Base-by-base conservation (phyloP, 306 rosid species). In the Vigna reflexopilosa region DNA sequence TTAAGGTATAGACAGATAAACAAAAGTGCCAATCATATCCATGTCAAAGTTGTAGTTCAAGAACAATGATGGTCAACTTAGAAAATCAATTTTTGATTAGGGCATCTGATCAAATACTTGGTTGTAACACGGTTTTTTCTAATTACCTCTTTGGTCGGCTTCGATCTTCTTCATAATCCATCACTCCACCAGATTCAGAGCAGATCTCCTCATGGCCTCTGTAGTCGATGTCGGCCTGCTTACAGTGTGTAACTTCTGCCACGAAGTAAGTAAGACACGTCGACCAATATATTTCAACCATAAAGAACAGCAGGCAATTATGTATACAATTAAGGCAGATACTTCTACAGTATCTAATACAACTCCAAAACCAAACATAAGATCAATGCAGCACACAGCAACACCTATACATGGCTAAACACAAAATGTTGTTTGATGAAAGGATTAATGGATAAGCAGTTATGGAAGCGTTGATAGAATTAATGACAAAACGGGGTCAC, bases 181-280 rank as follows among this genome's bases (percentile, higher is more conserved):
- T 96, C 88, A 96, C 99, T 93, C 97, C 98, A 91, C 99, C 96
- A 91, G 93, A 88, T 90, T 96, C 99, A 81, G 98, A 88, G 96
- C 86, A 86, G 93, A 86, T 86, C 99, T 93, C 99, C 90, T 93
- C 97, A 79, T 91, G 96, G 85, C 98, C 96, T 90, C 98, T 86
- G 93, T 85, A 88, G 91, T 91, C 96, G 88, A 86, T 52, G 97
- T 86, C 91, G 86, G 89, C 99, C 99, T 96, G 98, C 98, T 92
- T 80, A 92, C 88, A 92, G 97, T 74, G 86, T 88, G 95, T 89
- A 93, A 87, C 99, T 96, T 96, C 99, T 96, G 99, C 97, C 99
- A 96, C 97, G 88, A 83, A 55, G 98, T 96, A 93, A 94, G 97
- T 92, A 95, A 93, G 98, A 91, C 94, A 80, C 88, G 84, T 96